These are phyloP conservation scores for Ilex paraguariensis DNA, from an alignment of 305 asterid species.

Conservation along the genomic window DNA sequence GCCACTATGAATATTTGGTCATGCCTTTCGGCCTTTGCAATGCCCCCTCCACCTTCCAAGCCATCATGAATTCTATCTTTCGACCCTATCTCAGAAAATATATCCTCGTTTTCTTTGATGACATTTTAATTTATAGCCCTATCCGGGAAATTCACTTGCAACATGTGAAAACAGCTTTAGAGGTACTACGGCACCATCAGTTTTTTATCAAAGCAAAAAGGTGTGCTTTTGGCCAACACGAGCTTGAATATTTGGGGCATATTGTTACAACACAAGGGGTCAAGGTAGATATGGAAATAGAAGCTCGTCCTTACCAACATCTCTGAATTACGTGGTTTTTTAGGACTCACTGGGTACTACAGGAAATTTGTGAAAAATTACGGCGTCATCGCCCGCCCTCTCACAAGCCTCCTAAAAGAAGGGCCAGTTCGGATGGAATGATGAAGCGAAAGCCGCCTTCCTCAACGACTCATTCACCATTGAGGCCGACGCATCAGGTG, in stretches of 20 bases:
- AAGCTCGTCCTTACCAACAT: background rate
- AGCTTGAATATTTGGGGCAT: background rate
- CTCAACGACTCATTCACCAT: background rate
- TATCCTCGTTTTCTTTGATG: too few relatives aligned
- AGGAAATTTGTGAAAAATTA: background rate
- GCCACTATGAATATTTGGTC: background rate
- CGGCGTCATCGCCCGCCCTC: background rate
- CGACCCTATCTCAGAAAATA: background rate
- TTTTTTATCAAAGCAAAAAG: too few relatives aligned
- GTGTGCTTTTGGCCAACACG: background rate
- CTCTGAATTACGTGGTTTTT: background rate
- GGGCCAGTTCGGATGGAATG: background rate
- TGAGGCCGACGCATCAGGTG: background rate
- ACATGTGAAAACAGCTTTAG: background rate
- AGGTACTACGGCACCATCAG: background rate
- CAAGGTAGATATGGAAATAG: too few relatives aligned
- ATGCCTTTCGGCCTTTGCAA: background rate
- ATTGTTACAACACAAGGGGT: too few relatives aligned
- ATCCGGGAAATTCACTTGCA: background rate
- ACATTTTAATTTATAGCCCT: too few relatives aligned
- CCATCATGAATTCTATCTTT: background rate
- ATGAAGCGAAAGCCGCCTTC: background rate
- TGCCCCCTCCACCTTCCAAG: background rate
- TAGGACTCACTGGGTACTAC: background rate
- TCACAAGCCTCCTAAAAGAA: background rate